Conservation (phyloP, 331 rosid genomes). For the Malus hybrid region DNA sequence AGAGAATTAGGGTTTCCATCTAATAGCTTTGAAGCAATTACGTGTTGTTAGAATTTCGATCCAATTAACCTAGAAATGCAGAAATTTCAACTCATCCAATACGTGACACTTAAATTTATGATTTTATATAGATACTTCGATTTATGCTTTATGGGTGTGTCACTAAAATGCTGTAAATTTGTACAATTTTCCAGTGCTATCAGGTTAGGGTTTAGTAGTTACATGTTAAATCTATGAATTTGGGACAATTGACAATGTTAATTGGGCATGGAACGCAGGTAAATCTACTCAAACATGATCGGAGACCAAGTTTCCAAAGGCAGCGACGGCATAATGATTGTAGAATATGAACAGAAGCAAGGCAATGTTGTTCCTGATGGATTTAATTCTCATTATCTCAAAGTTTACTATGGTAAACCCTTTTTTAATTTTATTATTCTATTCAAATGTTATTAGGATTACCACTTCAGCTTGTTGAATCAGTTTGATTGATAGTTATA, state of each 20-base stretch:
- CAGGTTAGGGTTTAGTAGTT: neutral
- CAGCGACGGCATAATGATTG: conserved; percentile 27
- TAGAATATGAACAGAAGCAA: conserved; percentile 19
- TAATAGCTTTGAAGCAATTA: too few relatives aligned
- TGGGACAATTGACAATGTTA: neutral
- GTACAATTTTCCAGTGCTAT: neutral
- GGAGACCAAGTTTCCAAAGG: conserved; percentile 20
- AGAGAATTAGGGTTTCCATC: too few relatives aligned
- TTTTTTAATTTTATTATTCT: too few relatives aligned
- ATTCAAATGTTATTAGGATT: neutral
- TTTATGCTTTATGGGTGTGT: too few relatives aligned
- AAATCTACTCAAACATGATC: conserved; percentile 9
- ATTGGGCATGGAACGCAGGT: neutral
- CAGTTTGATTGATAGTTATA: neutral
- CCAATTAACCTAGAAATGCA: too few relatives aligned
- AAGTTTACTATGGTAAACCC: conserved; percentile 45
- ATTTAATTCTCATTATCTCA: conserved; percentile 35
- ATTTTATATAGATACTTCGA: too few relatives aligned
- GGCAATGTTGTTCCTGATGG: conserved; percentile 17
- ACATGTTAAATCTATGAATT: neutral
- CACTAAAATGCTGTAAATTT: too few relatives aligned
- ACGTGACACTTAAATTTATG: too few relatives aligned
- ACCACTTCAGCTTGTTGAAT: neutral
- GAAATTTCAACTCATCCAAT: too few relatives aligned
- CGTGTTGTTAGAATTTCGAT: too few relatives aligned